Conservation (phyloP, 2,329 filamentous ascomycete species). For the Colletotrichum tanaceti region DNA sequence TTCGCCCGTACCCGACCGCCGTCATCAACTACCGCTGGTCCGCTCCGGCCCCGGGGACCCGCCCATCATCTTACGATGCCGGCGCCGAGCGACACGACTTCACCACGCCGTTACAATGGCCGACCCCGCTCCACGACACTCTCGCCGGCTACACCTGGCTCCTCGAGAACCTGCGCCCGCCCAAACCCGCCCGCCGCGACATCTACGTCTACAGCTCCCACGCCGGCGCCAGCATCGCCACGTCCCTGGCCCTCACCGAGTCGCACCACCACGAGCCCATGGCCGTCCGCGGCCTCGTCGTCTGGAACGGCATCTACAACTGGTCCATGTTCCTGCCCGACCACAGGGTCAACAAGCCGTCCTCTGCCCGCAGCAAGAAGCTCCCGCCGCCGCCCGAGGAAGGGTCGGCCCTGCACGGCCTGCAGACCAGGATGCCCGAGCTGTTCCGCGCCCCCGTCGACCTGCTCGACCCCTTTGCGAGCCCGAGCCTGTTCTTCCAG, state of each 20-base stretch:
- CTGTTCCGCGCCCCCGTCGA: slow-evolving; percentile 63
- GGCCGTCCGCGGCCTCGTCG: slow-evolving; percentile 64
- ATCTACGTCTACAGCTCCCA: slow-evolving; percentile 67
- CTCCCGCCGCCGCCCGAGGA: slow-evolving; percentile 44
- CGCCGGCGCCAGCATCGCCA: slow-evolving; percentile 68
- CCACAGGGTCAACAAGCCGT: slow-evolving; percentile 57
- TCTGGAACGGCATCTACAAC: slow-evolving; percentile 72
- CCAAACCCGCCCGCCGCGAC: slow-evolving; percentile 51
- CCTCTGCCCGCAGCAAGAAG: slow-evolving; percentile 21
- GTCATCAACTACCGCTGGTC: slow-evolving; percentile 72
- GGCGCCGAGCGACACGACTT: slow-evolving; percentile 35
- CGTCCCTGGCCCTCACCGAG: slow-evolving; percentile 69
- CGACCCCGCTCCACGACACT: slow-evolving; percentile 68
- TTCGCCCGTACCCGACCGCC: slow-evolving; percentile 59
- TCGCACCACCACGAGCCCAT: slow-evolving; percentile 56
- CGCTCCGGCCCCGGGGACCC: slow-evolving; percentile 41
- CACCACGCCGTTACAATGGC: slow-evolving; percentile 58
- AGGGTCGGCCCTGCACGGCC: slow-evolving; percentile 51
- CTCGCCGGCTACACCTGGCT: slow-evolving; percentile 67
- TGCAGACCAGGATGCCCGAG: slow-evolving; percentile 51
- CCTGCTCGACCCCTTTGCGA: slow-evolving; percentile 71
- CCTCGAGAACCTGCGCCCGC: slow-evolving; percentile 55
- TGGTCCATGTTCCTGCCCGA: slow-evolving; percentile 71
- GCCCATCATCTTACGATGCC: slow-evolving; percentile 18
- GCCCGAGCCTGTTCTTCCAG: slow-evolving; percentile 69